Percentiles rank a stretch among this genome's conserved stretches.
phyloP scores from a whole-genome alignment of 2,329 filamentous ascomycete genomes.

The Chaetomiaceae sp. region DNA sequence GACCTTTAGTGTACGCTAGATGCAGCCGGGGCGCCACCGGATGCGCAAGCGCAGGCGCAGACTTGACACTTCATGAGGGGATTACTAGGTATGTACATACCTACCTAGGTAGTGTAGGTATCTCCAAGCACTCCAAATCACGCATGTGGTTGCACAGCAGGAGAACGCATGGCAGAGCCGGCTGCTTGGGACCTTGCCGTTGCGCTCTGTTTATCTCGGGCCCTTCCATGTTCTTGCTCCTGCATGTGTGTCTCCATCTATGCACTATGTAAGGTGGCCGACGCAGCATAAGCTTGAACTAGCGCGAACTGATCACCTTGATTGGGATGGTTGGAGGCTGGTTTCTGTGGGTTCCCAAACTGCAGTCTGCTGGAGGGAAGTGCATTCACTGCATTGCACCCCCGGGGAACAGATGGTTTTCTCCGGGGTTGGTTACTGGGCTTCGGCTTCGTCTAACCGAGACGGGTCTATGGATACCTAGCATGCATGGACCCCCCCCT shows the following conservation, averaged over 20 bases:
- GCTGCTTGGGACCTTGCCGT: background rate
- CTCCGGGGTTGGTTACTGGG: background rate
- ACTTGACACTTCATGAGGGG: background rate
- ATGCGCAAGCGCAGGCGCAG: background rate
- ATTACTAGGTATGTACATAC: too few relatives aligned
- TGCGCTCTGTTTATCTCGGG: background rate
- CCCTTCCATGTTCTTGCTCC: background rate
- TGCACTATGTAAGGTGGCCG: background rate
- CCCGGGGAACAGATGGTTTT: background rate
- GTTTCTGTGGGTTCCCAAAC: too few relatives aligned
- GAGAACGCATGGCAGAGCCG: background rate
- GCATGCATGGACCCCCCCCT: background rate
- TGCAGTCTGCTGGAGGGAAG: too few relatives aligned
- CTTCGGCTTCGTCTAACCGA: background rate
- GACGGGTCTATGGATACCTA: too few relatives aligned
- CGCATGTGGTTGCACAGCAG: background rate
- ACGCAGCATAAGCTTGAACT: too few relatives aligned
- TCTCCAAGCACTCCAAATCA: too few relatives aligned
- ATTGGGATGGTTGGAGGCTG: background rate
- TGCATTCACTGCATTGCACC: background rate
- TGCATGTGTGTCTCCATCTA: too few relatives aligned
- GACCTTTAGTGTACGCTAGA: too few relatives aligned
- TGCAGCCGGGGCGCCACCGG: background rate
- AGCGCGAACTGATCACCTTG: background rate
- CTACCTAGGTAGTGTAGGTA: too few relatives aligned